Base-by-base conservation (phyloP, 768 basidiomycete genomes). In the Lepiota venenata region DNA sequence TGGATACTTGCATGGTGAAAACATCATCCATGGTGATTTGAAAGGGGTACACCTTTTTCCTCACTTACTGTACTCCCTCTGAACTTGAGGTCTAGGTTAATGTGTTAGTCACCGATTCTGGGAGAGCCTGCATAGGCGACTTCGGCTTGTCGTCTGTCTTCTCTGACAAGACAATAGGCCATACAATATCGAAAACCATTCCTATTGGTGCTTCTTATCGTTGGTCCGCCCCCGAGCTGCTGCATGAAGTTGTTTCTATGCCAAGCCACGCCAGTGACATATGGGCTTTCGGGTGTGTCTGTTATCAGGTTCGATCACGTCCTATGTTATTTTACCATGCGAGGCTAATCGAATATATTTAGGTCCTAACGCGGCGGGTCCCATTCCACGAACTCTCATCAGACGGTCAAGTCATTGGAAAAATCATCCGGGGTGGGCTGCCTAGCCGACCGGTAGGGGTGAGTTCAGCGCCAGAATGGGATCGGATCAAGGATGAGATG, bases 151-250 rank as follows among this genome's bases (percentile, higher is more conserved):
- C 60, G 2, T 22, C n/a, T 14, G 56, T 29, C 37, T 29, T 20
- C 40, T 55, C 22, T 10, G 52, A 47, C 45, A 47, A 41, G 25
- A 54, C 40, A n/a, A 15, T 54, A 20, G 44, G 41, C 5, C 36
- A 15, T 35, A 53, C 56, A 11, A 27, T 21, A 25, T 18, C 36
- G 7, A 21, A 18, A 4, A 56, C 22, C 18, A 29, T 21, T 22
- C 18, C 15, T 43, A 7, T 12, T 7, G 50, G 54, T 10, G 32
- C 42, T 21, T 45, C 53, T 2, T n/a, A 43, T 20, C 51, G 61
- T 21, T 62, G 59, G 59, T 48, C 53, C 44, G 59, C 61, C 29
- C 61, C 61, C 8, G 61, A 60, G 45, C 20, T 60, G 16, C 9
- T 60, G 18, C 22, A 54, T 9, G 47, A 45, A 10, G n/a, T 22